Evolutionary conservation across 768 basidiomycete species (phyloP).

Genomic region (Suillus brevipes): DNA sequence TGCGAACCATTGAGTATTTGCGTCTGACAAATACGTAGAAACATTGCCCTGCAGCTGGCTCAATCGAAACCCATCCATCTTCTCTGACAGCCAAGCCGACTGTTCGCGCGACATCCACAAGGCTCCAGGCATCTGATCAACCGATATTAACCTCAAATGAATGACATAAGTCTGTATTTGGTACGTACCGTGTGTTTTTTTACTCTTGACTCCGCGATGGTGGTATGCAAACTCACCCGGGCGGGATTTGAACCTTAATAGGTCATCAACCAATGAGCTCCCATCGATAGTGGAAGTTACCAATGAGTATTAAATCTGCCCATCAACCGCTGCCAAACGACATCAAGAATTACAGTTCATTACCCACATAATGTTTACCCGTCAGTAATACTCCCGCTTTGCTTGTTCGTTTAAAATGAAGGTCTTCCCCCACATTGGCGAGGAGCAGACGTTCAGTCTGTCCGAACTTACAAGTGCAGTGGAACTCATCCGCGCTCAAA

Average conservation of each 20-base stretch:
- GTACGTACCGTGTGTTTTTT: not conserved
- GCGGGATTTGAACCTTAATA: no score
- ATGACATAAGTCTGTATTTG: not conserved
- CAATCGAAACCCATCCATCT: not conserved
- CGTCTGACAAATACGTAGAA: not conserved
- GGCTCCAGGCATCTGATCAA: not conserved
- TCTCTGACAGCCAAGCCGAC: not conserved
- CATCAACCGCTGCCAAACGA: no score
- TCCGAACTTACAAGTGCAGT: not conserved
- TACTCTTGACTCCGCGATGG: no score
- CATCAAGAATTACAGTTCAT: not conserved
- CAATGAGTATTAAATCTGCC: not conserved
- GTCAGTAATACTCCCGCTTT: not conserved
- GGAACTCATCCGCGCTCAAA: not conserved
- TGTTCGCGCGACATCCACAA: not conserved
- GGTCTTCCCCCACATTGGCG: not conserved
- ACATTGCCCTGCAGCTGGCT: not conserved
- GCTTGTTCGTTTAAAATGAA: not conserved
- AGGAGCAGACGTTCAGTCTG: not conserved
- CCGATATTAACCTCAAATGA: not conserved
- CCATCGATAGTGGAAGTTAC: not conserved
- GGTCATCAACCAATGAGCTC: no score
- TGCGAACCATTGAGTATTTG: not conserved
- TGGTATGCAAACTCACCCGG: no score
- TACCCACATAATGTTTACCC: not conserved